A percentile compares a stretch with the other conserved stretches of the same genome.
Evolutionary conservation across 1,139 yeast genomes (phyloP).

Genomic region (Protomyces lactucae-debilis): DNA sequence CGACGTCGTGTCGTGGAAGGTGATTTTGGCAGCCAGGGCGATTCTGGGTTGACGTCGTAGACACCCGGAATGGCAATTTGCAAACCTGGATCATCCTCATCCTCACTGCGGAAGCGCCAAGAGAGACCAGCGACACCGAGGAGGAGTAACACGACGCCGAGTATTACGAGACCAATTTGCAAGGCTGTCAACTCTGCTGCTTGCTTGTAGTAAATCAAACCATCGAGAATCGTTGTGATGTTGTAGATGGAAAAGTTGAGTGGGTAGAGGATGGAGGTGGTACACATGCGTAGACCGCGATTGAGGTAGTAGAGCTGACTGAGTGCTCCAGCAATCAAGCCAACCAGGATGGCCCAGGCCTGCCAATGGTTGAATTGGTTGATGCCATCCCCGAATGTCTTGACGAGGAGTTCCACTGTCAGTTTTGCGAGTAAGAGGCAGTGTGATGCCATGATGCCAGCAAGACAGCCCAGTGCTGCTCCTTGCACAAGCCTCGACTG

Average conservation of each 20-base stretch:
- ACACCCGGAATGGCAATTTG: conserved; percentile 24
- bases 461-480: conserved; percentile 58
- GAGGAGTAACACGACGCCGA: conserved; percentile 51
- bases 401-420: conserved; percentile 59
- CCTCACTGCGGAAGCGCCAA: conserved; percentile 38
- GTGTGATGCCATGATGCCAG: conserved; percentile 81
- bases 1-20: neutral
- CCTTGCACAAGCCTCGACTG: conserved; percentile 45
- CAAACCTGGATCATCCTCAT: conserved; percentile 18
- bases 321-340: conserved; percentile 65
- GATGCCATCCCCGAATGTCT: conserved; percentile 38
- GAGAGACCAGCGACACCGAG: conserved; percentile 55
- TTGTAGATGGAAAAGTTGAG: conserved; percentile 81
- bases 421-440: conserved; percentile 80
- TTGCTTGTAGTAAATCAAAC: conserved; percentile 59
- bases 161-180: conserved; percentile 46
- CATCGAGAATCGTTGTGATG: conserved; percentile 66
- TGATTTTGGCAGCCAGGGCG: conserved; percentile 19
- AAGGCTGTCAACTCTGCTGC: conserved; percentile 42
- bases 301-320: conserved; percentile 70
- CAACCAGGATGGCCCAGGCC: conserved; percentile 50
- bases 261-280: conserved; percentile 78
- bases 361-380: conserved; percentile 40
- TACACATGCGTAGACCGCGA: conserved; percentile 63
- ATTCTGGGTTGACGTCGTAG: conserved; percentile 19